Conservation (phyloP, 192 early-diverging fungal genomes). For the Coemansia asiatica region DNA sequence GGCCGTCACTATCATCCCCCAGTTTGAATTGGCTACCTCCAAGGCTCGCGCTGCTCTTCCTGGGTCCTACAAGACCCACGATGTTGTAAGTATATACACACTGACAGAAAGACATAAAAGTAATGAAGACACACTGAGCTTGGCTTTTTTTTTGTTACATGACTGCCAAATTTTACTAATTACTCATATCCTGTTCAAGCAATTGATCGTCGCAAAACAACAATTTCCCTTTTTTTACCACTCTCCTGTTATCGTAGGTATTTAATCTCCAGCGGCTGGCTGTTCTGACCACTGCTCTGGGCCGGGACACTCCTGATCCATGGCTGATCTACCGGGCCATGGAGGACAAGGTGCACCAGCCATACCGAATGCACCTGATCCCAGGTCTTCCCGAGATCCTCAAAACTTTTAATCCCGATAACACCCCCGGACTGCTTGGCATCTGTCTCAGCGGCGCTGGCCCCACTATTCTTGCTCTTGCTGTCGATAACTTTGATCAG, state of each 20-base stretch:
- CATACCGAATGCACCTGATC: slow-evolving; percentile 89
- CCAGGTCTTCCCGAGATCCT: slow-evolving; percentile 92
- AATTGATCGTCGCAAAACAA: neutral
- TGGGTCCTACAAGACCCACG: slow-evolving; percentile 66
- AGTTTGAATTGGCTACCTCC: slow-evolving; percentile 91
- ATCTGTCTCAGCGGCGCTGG: slow-evolving; percentile 95
- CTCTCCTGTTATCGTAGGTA: slow-evolving; percentile 15
- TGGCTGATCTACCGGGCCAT: slow-evolving; percentile 87
- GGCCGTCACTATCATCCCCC: slow-evolving; percentile 77
- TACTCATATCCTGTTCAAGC: slow-evolving; percentile 1
- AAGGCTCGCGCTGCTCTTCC: slow-evolving; percentile 89
- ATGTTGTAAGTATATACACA: slow-evolving; percentile 79
- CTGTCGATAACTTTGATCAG: slow-evolving; percentile 77
- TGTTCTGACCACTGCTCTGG: slow-evolving; percentile 85
- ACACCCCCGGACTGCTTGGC: slow-evolving; percentile 82
- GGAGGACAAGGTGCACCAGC: slow-evolving; percentile 96
- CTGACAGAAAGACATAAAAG: neutral
- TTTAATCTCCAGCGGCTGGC: slow-evolving; percentile 95
- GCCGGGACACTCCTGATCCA: slow-evolving; percentile 67
- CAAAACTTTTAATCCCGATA: slow-evolving; percentile 67
- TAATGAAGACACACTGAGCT: no score
- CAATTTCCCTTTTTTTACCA: neutral
- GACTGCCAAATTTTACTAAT: neutral
- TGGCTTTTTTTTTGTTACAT: slow-evolving; percentile 10
- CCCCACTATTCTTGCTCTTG: slow-evolving; percentile 92